phyloP scores from a whole-genome alignment of 345 rosid genomes.

The Kernera saxatilis region DNA sequence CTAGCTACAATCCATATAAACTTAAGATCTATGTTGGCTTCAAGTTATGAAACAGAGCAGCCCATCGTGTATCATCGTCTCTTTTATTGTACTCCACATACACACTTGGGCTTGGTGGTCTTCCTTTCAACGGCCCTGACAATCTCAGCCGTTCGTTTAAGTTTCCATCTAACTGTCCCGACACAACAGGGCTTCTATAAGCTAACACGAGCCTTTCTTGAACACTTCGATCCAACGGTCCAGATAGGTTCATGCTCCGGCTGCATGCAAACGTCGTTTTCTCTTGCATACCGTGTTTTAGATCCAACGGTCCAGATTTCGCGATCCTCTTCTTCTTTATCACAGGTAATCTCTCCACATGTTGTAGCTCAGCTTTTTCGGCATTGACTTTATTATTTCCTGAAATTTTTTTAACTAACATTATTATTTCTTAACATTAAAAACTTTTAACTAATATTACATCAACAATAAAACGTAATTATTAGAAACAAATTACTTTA shows the following conservation, averaged over 20 bases:
- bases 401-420: not conserved
- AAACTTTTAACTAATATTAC: not conserved
- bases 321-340: slow-evolving; percentile 34
- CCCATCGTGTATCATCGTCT: slow-evolving; percentile 52
- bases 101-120: slow-evolving; percentile 42
- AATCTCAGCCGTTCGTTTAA: slow-evolving; percentile 41
- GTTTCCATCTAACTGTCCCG: slow-evolving; percentile 40
- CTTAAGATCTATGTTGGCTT: slow-evolving; percentile 53
- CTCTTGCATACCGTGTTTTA: slow-evolving; percentile 29
- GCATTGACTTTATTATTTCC: slow-evolving; percentile 26
- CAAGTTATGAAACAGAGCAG: slow-evolving; percentile 62
- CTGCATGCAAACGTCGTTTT: slow-evolving; percentile 19
- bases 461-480: not conserved
- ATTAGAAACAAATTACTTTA: not conserved
- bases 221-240: slow-evolving; percentile 52
- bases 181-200: slow-evolving; percentile 40
- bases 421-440: not conserved
- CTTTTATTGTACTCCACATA: slow-evolving; percentile 24
- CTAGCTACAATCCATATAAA: too few species aligned
- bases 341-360: slow-evolving; percentile 29
- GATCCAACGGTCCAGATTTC: slow-evolving; percentile 70
- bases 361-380: slow-evolving; percentile 27
- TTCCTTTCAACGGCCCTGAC: slow-evolving; percentile 41
- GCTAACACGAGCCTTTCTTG: slow-evolving; percentile 46
- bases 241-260: slow-evolving; percentile 48